Evolutionary conservation across 768 basidiomycete species (phyloP), one percentile per base, ranked within the genome.

Genomic region (Tephrocybe sp.): DNA sequence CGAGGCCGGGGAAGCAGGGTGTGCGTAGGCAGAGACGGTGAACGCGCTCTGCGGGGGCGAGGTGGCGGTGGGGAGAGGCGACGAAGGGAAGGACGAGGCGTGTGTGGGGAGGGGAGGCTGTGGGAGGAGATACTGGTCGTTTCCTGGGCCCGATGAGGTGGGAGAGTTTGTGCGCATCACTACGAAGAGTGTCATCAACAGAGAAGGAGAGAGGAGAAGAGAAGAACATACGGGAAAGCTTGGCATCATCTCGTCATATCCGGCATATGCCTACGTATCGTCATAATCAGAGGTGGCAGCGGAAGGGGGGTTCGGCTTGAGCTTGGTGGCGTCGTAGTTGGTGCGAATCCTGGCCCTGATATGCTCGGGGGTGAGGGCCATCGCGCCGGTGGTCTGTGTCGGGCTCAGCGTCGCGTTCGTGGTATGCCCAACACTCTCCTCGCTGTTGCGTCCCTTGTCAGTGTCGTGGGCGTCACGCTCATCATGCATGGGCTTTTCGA

Each of bases 151-250:
- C 26, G 54, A 8, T 40, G 38, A 17, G n/a, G 40, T 43, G 38
- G 38, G 12, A n/a, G 55, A 48, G 21, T 81, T 80, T 2, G 82
- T 85, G 57, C 86, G 86, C 86, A 91, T 89, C 78, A 90, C 86
- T 88, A 18, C 50, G 7, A 53, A 28, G 3, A 53, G 56, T 48
- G 62, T 42, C 26, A 60, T 11, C 11, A 6, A 26, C 18, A 40
- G 26, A 15, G 17, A 45, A 39, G 38, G 18, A 12, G 18, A 39
- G 38, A 17, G 45, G 9, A 26, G 45, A 3, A 26, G 42, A 48
- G 11, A 37, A 2, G 12, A 30, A 75, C 86, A 60, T 64, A 88
- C 87, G 70, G 48, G 74, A 76, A 90, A 70, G 14, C 89, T 89
- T 3, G 88, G 86, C 72, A 85, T 75, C 14, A 88, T 73, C 24